Base-by-base conservation (phyloP, 202 grass and related monocot genomes). In the Schoenoplectus triqueter region DNA sequence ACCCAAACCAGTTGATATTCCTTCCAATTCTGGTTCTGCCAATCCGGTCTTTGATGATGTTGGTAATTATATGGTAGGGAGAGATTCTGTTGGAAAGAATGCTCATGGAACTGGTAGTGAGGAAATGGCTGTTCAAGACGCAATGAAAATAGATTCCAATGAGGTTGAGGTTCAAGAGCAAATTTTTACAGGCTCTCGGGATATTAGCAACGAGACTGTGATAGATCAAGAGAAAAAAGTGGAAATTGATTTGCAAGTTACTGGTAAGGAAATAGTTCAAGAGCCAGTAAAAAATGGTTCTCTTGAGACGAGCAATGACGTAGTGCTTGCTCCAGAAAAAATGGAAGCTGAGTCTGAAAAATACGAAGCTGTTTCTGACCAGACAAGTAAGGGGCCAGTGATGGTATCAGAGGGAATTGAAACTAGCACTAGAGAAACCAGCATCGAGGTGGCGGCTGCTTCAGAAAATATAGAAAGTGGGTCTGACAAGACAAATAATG, bases 91-190 rank as follows among this genome's bases (percentile, higher is more conserved):
- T 5, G 45, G 69, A 50, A 67, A 46, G 0, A 45, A 82, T 39
- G 47, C 80, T 82, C 15, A 41, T 6, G 45, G 11, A 47, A 47
- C 31, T 47, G 42, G 60, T 81, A 81, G n/a, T 50, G 78, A 81
- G 60, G 45, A 40, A 40, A 19, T n/a, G 44, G 13, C 80, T 56
- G 78, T 65, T 64, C 42, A 81, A 66, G 62, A 81, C 42, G 47
- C 46, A 66, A 66, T 66, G 42, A 61, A 82, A 66, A 66, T 82
- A 66, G 79, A 82, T 82, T 66, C 61, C 46, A 45, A 61, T 79
- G 75, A 79, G 31, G 31, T 31, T 13, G 6, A 64, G 41, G 20
- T 65, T 64, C 4, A 82, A 64, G 79, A 66, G 60, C 5, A 78
- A 59, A 59, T 22, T 52, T 74, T 74, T 47, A 54, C 22, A n/a